Evolutionary conservation across 2,329 filamentous ascomycete species (phyloP), one percentile per base, ranked within the genome.

Genomic region (Acarospora socialis): DNA sequence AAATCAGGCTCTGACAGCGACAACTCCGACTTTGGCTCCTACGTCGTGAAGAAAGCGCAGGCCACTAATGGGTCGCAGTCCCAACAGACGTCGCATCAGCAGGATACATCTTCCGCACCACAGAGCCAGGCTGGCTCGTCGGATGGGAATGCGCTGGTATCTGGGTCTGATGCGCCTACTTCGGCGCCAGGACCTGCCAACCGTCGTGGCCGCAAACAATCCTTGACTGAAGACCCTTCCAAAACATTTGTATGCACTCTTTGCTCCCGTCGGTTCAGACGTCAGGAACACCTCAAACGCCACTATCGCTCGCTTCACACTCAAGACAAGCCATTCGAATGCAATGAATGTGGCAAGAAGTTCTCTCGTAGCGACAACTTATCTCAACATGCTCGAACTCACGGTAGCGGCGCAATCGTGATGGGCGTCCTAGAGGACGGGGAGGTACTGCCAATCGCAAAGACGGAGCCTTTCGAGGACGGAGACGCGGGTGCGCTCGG

Each of bases 241-340:
- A 98, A 98, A 76, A 94, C 86, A 0, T 98, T 95, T 43, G 82
- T 93, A 38, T 98, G 90, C 63, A 84, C 86, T 35, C 71, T 94
- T 14, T 98, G 90, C 76, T 87, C 83, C 50, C 84, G 90, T 43
- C 82, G 90, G 39, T 98, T 98, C 78, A 81, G 90, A 41, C 82
- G 90, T 41, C 90, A 98, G 61, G 90, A 98, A 59, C 90, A 98
- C 53, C 73, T 98, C 38, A 98, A 98, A 75, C 81, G 90, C 41
- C 90, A 98, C 66, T 93, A 93, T 68, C 78, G 90, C 46, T 95
- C 90, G 36, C 82, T 98, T 28, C 90, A 98, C 68, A 98, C 90
- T 1, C 79, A 92, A 52, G 90, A 95, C 55, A 98, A 95, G 75
- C 90, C 90, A 4, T 98, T 95, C 50, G 83, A 92, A 63, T 98